Base-by-base conservation (phyloP, 192 early-diverging fungal species). In the Spinellus fusiger region DNA sequence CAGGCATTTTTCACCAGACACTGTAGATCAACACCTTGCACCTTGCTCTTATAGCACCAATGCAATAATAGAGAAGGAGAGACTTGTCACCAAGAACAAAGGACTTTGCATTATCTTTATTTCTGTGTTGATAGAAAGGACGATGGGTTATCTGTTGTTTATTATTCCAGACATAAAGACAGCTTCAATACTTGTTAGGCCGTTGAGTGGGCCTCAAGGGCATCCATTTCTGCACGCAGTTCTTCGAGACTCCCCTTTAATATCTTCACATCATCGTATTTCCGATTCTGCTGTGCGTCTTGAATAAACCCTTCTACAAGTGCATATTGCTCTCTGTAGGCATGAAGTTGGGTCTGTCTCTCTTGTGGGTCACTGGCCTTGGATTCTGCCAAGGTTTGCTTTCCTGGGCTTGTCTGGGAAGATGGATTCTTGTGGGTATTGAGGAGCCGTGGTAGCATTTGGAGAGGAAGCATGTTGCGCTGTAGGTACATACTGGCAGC, bases 401-500 rank as follows among this genome's bases (percentile, higher is more conserved):
- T n/a, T n/a, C 40, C 40, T n/a, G 13, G 13, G 2, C 3, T n/a
- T 5, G 40, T 5, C 40, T 3, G 40, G 3, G 13, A n/a, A 44
- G 40, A 44, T 44, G 40, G 2, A 44, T 12, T 44, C 46, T 53
- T 62, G 27, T 49, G 33, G 2, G 61, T 56, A 35, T 80, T 80
- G 49, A 86, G 65, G 0, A 84, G 75, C 32, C 74, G 71, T 16
- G 89, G 89, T 25, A 91, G 66, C 62, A 89, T 81, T 8, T 82
- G 82, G 20, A 91, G 73, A 10, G 89, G 84, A 31, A 89, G 82
- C 89, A 91, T 91, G 28, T 86, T 85, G 27, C 79, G 79, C 65
- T 91, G 89, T 38, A 91, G 65, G 37, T 89, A 91, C 60, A 85
- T 79, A 22, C 76, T 85, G 3, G 85, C 83, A 3, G 80, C 76